Conservation (phyloP, 2,329 filamentous ascomycete genomes). For the Coniella vitis region DNA sequence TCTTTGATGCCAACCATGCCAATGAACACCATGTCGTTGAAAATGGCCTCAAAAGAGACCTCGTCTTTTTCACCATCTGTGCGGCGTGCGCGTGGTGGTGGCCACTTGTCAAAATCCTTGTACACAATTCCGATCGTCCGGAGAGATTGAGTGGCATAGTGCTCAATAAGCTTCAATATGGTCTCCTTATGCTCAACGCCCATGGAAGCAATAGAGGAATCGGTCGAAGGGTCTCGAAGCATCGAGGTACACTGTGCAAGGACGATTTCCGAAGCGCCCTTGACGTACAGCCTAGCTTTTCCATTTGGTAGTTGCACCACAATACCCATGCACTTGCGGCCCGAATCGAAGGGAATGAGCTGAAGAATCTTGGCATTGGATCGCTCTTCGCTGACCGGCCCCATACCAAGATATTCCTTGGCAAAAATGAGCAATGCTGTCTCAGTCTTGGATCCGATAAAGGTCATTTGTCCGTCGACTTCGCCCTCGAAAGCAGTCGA, state of each 20-base stretch:
- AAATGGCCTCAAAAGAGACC: constrained; percentile 60
- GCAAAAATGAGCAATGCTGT: constrained; percentile 67
- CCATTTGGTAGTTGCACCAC: constrained; percentile 47
- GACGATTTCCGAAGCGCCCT: constrained; percentile 61
- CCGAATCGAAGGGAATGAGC: constrained; percentile 69
- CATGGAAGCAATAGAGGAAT: constrained; percentile 36
- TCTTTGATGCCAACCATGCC: constrained; percentile 76
- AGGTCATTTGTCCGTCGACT: constrained; percentile 57
- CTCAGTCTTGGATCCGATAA: constrained; percentile 73
- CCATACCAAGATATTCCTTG: constrained; percentile 59
- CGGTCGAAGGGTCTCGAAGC: constrained; percentile 41
- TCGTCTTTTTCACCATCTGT: constrained; percentile 51
- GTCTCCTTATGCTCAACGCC: constrained; percentile 46
- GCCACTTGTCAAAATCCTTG: constrained; percentile 80
- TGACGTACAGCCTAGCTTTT: constrained; percentile 50
- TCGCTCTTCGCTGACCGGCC: constrained; percentile 56
- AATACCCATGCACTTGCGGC: constrained; percentile 65
- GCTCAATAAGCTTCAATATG: constrained; percentile 62
- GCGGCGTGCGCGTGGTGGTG: constrained; percentile 55
- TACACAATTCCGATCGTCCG: constrained; percentile 81
- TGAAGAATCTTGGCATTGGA: constrained; percentile 49
- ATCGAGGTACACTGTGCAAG: constrained; percentile 48
- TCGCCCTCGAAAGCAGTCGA: constrained; percentile 74
- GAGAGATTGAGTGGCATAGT: constrained; percentile 72
- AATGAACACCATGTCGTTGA: constrained; percentile 60